phyloP scores from a whole-genome alignment of 1,284 basidiomycete species.

The Rhodotorula sp. region DNA sequence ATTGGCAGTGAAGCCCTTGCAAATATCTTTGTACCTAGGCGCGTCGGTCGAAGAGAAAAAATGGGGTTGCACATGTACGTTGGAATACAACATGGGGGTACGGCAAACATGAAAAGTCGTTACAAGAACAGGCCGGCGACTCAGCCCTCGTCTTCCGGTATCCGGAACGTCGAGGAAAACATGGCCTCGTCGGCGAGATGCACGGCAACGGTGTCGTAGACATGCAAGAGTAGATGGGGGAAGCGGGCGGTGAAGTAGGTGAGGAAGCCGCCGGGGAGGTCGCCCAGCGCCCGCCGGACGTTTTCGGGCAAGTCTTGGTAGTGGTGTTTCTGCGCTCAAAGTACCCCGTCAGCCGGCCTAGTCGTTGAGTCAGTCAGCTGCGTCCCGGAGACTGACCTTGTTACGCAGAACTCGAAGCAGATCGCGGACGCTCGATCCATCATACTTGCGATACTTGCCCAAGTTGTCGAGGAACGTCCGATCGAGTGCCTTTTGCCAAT shows the following conservation, averaged over 20 bases:
- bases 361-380: neutral
- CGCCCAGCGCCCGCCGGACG: conserved; percentile 79
- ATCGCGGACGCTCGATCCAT: conserved; percentile 85
- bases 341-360: conserved; percentile 19
- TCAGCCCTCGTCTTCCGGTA: conserved; percentile 34
- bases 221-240: conserved; percentile 86
- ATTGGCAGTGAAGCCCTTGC: neutral
- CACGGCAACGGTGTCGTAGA: conserved; percentile 71
- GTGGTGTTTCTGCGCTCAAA: conserved; percentile 77
- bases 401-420: conserved; percentile 87
- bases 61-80: too few relatives aligned
- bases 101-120: neutral
- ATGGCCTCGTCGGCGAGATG: conserved; percentile 43
- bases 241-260: conserved; percentile 90
- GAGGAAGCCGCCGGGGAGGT: conserved; percentile 88
- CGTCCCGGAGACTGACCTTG: conserved; percentile 61
- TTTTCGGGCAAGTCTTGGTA: conserved; percentile 92
- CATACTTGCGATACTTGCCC: conserved; percentile 95
- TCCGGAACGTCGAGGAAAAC: conserved; percentile 42
- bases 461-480: conserved; percentile 86
- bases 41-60: too few relatives aligned
- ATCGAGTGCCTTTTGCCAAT: conserved; percentile 81
- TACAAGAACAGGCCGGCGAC: neutral
- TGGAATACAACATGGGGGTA: neutral
- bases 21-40: too few relatives aligned